These are phyloP conservation scores for Oryza coarctata DNA, from an alignment of 176 grass and related monocot genomes.

Conservation along the genomic window DNA sequence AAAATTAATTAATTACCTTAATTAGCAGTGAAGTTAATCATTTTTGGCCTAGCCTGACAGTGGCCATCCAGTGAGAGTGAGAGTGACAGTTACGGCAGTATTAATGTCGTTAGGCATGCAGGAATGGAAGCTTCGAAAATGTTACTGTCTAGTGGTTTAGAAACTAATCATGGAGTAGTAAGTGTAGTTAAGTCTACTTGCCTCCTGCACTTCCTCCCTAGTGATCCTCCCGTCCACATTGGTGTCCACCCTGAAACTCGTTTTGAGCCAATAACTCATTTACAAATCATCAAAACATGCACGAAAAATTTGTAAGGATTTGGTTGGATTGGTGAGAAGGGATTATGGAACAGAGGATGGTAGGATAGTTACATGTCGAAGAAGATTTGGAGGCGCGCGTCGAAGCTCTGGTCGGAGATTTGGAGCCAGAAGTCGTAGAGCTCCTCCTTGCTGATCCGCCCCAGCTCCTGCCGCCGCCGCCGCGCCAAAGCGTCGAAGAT, in stretches of 20 bases:
- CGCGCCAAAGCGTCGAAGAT: conserved; percentile 89
- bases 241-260: conserved; percentile 68
- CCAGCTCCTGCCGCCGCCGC: conserved; percentile 63
- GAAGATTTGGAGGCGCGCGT: conserved; percentile 93
- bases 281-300: neutral
- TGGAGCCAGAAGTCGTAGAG: conserved; percentile 97
- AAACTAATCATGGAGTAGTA: neutral
- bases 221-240: conserved; percentile 89
- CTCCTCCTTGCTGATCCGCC: conserved; percentile 87
- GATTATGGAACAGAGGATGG: neutral
- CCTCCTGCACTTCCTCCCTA: conserved; percentile 86
- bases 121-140: neutral
- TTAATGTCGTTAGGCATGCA: neutral
- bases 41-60: neutral
- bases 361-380: conserved; percentile 80
- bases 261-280: too few relatives aligned
- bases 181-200: conserved; percentile 6
- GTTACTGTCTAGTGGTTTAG: neutral
- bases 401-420: conserved; percentile 98
- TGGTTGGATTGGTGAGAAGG: neutral
- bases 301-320: neutral
- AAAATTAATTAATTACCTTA: neutral
- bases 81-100: conserved; percentile 23
- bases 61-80: neutral
- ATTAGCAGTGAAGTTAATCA: neutral